These are phyloP conservation scores for Sphagnum contortum DNA, from an alignment of 225 moss, liverwort and hornwort species.

Conservation along the genomic window DNA sequence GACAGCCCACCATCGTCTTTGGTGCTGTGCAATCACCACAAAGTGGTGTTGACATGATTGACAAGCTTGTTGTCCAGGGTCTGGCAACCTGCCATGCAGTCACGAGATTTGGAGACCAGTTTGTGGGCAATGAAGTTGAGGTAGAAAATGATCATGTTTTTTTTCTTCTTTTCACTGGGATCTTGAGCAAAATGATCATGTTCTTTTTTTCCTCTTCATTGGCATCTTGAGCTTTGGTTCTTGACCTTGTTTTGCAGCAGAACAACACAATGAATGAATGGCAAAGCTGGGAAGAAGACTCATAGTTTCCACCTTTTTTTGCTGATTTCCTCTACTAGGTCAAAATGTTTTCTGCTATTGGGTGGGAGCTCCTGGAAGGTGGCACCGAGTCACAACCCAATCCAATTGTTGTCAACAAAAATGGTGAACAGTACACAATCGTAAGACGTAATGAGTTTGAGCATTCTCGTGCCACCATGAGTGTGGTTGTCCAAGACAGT, in stretches of 20 bases:
- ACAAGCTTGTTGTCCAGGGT: conserved; percentile 32
- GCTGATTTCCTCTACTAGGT: conserved; percentile 6
- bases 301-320: too few species aligned
- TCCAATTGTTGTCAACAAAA: conserved; percentile 14
- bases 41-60: conserved; percentile 16
- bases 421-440: conserved; percentile 27
- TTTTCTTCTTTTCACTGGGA: too few species aligned
- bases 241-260: too few species aligned
- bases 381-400: conserved; percentile 1
- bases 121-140: conserved; percentile 71
- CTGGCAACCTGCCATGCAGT: conserved; percentile 62
- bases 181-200: too few species aligned
- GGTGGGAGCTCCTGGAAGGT: conserved; percentile 23
- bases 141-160: conserved; percentile 4
- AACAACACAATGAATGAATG: too few species aligned
- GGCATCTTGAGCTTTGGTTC: too few species aligned
- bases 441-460: conserved; percentile 53
- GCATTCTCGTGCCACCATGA: conserved; percentile 60
- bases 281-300: too few species aligned
- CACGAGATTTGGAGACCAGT: conserved; percentile 41
- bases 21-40: conserved; percentile 10
- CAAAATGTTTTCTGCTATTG: conserved; percentile 24
- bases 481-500: conserved; percentile 48
- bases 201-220: too few species aligned
- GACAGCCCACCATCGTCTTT: conserved; percentile 4